These are phyloP conservation scores for Quillaja saponaria DNA, from an alignment of 306 rosid species.

Conservation along the genomic window DNA sequence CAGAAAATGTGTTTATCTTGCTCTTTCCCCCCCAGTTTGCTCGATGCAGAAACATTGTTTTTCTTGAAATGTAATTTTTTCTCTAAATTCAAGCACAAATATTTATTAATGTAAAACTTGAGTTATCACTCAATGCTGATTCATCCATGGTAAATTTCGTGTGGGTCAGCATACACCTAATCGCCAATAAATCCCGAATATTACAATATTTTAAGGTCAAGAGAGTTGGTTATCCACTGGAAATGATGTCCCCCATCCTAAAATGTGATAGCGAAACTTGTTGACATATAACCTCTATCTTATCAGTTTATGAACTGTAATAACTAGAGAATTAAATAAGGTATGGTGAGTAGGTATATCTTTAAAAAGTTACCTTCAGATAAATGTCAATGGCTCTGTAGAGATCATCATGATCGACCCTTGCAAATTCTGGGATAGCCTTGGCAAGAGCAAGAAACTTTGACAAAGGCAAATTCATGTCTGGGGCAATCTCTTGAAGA, in stretches of 20 bases:
- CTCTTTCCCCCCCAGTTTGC: too few species aligned
- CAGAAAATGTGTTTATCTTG: slow-evolving; percentile 22
- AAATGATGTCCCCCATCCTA: slow-evolving; percentile 57
- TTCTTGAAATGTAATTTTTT: too few species aligned
- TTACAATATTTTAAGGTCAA: slow-evolving; percentile 87
- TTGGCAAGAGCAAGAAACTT: slow-evolving; percentile 81
- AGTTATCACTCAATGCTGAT: slow-evolving; percentile 7
- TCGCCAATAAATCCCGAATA: slow-evolving; percentile 44
- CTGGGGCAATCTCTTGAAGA: slow-evolving; percentile 82
- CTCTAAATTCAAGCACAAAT: too few species aligned
- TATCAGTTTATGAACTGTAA: slow-evolving; percentile 20
- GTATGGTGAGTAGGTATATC: background rate
- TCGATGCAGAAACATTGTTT: too few species aligned
- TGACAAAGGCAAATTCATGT: slow-evolving; percentile 64
- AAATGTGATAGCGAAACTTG: slow-evolving; percentile 47
- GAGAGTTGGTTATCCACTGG: slow-evolving; percentile 80
- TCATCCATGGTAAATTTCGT: slow-evolving; percentile 29
- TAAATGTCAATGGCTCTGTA: slow-evolving; percentile 90
- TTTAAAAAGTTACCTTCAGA: slow-evolving; percentile 68
- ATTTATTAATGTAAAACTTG: too few species aligned
- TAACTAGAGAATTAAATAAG: slow-evolving; percentile 27
- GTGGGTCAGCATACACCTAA: slow-evolving; percentile 68
- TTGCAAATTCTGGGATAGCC: slow-evolving; percentile 84
- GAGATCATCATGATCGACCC: slow-evolving; percentile 93
- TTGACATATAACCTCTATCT: slow-evolving; percentile 16